Evolutionary conservation across 441 rosid genomes (phyloP).

Genomic region (Dalechampia spathulata): DNA sequence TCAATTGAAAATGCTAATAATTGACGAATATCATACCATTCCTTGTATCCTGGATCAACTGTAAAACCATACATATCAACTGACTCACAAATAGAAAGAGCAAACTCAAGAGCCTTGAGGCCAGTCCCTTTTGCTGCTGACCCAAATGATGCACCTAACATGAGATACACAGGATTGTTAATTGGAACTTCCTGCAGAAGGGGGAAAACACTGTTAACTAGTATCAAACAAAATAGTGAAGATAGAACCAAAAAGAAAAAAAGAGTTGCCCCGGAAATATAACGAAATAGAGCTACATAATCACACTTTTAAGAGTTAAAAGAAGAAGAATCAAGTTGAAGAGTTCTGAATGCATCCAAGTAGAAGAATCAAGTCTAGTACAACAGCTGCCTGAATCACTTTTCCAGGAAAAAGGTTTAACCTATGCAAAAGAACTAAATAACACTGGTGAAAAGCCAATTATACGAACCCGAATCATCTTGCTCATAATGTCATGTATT

Average conservation of each 20-base stretch:
- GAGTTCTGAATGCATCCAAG: no score
- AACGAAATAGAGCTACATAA: conserved; percentile 2
- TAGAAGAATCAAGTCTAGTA: not conserved
- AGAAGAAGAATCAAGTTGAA: no score
- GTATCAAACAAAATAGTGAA: not conserved
- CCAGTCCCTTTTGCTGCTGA: conserved; percentile 98
- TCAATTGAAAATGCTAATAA: not conserved
- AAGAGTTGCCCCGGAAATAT: not conserved
- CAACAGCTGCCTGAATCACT: not conserved
- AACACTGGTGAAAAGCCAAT: not conserved
- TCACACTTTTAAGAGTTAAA: not conserved
- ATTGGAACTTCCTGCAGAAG: conserved; percentile 84
- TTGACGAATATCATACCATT: conserved; percentile 51
- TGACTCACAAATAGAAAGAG: conserved; percentile 80
- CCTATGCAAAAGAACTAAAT: conserved; percentile 5
- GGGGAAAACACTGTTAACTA: not conserved
- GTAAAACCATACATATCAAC: conserved; percentile 98
- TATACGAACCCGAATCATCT: conserved; percentile 78
- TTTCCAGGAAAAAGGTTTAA: not conserved
- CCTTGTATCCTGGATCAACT: conserved; percentile 93
- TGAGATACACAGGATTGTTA: conserved; percentile 76
- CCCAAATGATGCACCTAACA: conserved; percentile 94
- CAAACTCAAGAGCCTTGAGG: conserved; percentile 95
- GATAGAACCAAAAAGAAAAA: not conserved
- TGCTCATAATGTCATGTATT: conserved; percentile 90